phyloP scores from a whole-genome alignment of 768 basidiomycete genomes.

The Mycena leptocephala region DNA sequence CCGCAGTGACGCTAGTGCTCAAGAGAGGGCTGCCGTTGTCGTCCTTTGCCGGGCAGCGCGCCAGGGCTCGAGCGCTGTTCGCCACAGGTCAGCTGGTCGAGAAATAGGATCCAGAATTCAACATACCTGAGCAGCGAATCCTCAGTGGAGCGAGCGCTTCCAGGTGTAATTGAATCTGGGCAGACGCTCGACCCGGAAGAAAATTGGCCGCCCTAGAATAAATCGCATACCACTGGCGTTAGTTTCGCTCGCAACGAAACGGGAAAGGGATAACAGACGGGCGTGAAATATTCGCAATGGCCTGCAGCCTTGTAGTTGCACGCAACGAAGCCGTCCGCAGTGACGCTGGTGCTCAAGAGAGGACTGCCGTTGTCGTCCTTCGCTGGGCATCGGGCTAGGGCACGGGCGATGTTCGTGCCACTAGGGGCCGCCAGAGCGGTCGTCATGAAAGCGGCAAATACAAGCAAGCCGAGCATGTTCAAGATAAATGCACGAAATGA shows the following conservation, averaged over 20 bases:
- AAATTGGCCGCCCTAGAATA: not conserved
- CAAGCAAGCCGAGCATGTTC: not conserved
- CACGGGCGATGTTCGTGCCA: not conserved
- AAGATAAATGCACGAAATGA: not conserved
- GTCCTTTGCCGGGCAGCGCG: not conserved
- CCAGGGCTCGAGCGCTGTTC: not conserved
- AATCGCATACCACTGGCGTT: not conserved
- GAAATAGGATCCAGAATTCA: not conserved
- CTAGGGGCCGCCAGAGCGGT: not conserved
- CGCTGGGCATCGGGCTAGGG: not conserved
- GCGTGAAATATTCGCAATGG: not conserved
- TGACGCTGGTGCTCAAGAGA: not conserved
- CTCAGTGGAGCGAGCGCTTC: not conserved
- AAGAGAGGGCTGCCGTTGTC: not conserved
- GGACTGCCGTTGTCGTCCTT: not conserved
- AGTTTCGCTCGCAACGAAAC: not conserved
- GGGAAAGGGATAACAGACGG: not conserved
- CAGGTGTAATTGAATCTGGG: not conserved
- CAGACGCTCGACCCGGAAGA: not conserved
- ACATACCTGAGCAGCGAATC: not conserved
- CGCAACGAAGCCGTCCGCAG: not conserved
- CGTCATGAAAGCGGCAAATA: not conserved
- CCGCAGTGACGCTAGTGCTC: not conserved
- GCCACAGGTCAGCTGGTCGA: not conserved
- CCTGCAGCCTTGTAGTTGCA: not conserved